Evolutionary conservation across 2,329 filamentous ascomycete species (phyloP), one percentile per base, ranked within the genome.

Genomic region (Trichoderma koningiopsis): DNA sequence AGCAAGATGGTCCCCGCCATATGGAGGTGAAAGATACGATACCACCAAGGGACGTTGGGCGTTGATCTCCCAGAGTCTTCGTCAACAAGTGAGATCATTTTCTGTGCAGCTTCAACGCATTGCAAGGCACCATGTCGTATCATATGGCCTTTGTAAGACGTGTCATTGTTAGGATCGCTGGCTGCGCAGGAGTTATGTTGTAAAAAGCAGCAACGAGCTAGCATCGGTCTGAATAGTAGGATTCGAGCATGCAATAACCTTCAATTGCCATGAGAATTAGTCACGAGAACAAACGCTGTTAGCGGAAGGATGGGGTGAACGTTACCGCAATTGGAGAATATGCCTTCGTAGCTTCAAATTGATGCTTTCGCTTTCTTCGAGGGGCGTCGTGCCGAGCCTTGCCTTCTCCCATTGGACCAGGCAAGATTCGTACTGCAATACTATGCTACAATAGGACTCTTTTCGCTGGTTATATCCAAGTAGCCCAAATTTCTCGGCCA

Each of bases 1-100:
- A 62, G 59, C 16, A 62, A 40, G 27, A 62, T 62, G 2, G 59
- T 62, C 14, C 59, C 59, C n/a, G 40, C 59, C 59, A 62, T 11
- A 24, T 62, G 40, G 29, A 62, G 37, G 13, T 49, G 49, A 22
- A 62, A 62, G 8, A 52, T 62, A 3, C 40, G 59, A 62, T 49
- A 52, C 59, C 59, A 62, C 40, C 59, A 62, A 24, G 59, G 59
- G 5, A 62, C 11, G 14, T 1, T 49, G 16, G 22, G 27, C 1
- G n/a, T 31, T 7, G 59, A 52, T 49, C 33, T 19, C 11, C 2
- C 40, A 1, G 27, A 49, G 33, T 52, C 22, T 19, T 62, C 5
- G n/a, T 62, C 40, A 24, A 62, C 19, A 16, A 62, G 33, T 14
- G 59, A 29, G 16, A 62, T 33, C 59, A 62, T 49, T 3, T 22